These are phyloP conservation scores for Xylaria polymorpha DNA, from an alignment of 2,329 filamentous ascomycete genomes.

Conservation along the genomic window DNA sequence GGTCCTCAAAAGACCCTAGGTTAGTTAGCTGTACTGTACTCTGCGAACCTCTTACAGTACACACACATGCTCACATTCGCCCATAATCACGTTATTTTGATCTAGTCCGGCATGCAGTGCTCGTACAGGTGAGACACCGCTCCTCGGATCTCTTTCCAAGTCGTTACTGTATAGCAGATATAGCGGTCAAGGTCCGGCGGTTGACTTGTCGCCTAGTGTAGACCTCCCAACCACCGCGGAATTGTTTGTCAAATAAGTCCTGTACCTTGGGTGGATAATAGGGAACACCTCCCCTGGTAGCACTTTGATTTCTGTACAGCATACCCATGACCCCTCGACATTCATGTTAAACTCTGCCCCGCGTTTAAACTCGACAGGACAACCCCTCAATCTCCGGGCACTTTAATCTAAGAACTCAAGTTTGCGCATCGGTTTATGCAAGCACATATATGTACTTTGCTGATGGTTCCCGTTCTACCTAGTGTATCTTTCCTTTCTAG, in stretches of 20 bases:
- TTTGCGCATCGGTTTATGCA: not conserved
- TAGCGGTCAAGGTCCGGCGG: constrained; percentile 33
- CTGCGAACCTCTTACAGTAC: not conserved
- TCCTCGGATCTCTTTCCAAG: constrained; percentile 16
- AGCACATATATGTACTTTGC: not conserved
- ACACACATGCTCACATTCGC: constrained; percentile 22
- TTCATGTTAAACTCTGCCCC: constrained; percentile 19
- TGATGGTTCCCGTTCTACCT: not conserved
- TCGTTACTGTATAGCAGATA: constrained; percentile 16
- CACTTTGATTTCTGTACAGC: constrained; percentile 8
- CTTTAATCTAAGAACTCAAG: not conserved
- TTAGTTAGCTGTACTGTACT: no score
- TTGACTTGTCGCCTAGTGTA: constrained; percentile 10
- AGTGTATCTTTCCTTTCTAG: no score
- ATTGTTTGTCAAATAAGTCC: constrained; percentile 6
- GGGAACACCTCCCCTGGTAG: not conserved
- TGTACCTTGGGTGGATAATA: constrained; percentile 29
- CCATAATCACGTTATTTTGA: constrained; percentile 24
- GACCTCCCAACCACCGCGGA: constrained; percentile 24
- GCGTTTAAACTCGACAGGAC: constrained; percentile 12
- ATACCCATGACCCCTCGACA: constrained; percentile 3
- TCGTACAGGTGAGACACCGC: not conserved
- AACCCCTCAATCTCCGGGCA: constrained; percentile 25
- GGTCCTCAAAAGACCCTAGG: not conserved
- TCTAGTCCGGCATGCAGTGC: constrained; percentile 8